These are phyloP conservation scores for Cocos nucifera DNA, from an alignment of 176 grass and related monocot genomes.

Conservation along the genomic window DNA sequence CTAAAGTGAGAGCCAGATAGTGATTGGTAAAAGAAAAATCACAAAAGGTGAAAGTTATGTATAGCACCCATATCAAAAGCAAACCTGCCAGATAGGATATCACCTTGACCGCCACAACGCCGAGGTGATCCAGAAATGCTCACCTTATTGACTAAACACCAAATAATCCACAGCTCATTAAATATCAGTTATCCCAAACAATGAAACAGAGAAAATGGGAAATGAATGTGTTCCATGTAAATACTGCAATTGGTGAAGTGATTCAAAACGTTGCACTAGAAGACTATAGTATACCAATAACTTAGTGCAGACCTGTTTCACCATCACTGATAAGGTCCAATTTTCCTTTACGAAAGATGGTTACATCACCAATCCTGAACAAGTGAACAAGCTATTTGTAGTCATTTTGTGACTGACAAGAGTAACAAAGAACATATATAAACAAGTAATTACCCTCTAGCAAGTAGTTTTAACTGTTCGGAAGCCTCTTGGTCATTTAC, in stretches of 20 bases:
- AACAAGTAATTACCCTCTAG: conserved; percentile 38
- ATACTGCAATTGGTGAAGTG: too few species aligned
- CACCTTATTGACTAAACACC: conserved; percentile 51
- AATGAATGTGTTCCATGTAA: too few species aligned
- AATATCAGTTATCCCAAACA: too few species aligned
- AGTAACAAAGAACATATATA: background rate
- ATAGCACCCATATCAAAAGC: background rate
- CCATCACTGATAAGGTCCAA: conserved; percentile 78
- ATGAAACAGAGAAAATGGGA: too few species aligned
- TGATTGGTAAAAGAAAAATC: too few species aligned
- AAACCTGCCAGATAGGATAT: conserved; percentile 96
- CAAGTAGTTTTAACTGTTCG: conserved; percentile 51
- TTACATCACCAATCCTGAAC: conserved; percentile 72
- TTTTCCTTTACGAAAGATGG: conserved; percentile 87
- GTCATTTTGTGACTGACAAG: background rate
- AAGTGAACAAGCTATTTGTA: background rate
- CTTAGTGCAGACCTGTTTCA: conserved; percentile 54
- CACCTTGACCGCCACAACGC: conserved; percentile 94
- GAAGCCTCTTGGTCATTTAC: conserved; percentile 49
- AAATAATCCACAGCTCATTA: too few species aligned
- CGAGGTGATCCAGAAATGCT: conserved; percentile 85
- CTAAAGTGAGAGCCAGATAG: too few species aligned
- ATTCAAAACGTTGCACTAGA: too few species aligned
- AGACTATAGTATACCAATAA: background rate
- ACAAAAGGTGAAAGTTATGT: too few species aligned